Base-by-base conservation (phyloP, 768 basidiomycete species). In the Rhizopogon vesiculosus region DNA sequence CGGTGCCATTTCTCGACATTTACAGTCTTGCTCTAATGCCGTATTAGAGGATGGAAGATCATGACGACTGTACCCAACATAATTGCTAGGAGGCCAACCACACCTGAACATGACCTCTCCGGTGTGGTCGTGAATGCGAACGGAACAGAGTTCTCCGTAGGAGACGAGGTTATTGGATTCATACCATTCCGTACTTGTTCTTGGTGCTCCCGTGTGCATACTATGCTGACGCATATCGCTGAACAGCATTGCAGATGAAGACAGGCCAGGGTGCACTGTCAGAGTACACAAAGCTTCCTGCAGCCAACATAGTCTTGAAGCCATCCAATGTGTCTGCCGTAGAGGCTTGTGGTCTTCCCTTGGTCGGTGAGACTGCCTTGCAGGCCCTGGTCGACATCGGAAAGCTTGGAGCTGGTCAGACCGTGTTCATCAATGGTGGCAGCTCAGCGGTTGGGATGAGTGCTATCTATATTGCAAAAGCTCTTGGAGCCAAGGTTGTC, bases 401-500 rank as follows among this genome's bases (percentile, higher is more conserved):
- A 1, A 72, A 78, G 29, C 65, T 87, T n/a, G 78, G 87, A 63
- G 62, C 72, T 22, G 83, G 80, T 1, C 83, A 85, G 61, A 75
- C 76, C 1, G 71, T 91, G 3, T 79, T 91, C 60, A 72, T 92
- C 62, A 85, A 87, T 54, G 88, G 88, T 0, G 89, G 86, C 4
- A 85, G 83, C 50, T 81, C 85, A 1, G 70, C 82, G 12, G 85
- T 89, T 1, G 89, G 89, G 4, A 71, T 76, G n/a, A 79, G 79
- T 60, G 88, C 86, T 1, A 85, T 91, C 46, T 87, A 90, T 65
- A 64, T 90, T 9, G 86, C 88, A 7, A 91, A 89, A 63, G 76
- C 80, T 1, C 74, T 73, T 57, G 85, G 85, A 3, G 81, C 81
- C 53, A 71, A 58, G 3, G 86, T 90, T 5, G 72, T 79, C 2